Evolutionary conservation across 805 yeast genomes (phyloP).

Genomic region (Teunomyces barrocoloradensis): DNA sequence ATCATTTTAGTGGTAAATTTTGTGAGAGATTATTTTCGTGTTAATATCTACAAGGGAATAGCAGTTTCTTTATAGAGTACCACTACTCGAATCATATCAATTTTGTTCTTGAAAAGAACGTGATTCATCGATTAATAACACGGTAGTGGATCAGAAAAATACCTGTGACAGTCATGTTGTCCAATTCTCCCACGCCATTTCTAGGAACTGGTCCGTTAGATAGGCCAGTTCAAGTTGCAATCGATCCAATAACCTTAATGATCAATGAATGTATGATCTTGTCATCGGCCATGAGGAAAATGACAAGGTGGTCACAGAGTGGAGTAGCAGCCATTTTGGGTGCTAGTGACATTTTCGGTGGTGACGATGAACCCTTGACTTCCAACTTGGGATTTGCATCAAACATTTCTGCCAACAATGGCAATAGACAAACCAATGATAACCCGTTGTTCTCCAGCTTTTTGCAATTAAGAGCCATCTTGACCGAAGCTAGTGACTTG

Average conservation of each 20-base stretch:
- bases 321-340: slow-evolving; percentile 85
- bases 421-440: slow-evolving; percentile 17
- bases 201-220: background rate
- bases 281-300: slow-evolving; percentile 84
- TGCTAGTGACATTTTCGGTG: slow-evolving; percentile 54
- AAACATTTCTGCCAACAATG: slow-evolving; percentile 21
- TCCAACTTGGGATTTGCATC: slow-evolving; percentile 19
- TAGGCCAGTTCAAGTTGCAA: slow-evolving; percentile 28
- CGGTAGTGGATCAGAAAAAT: background rate
- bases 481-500: slow-evolving; percentile 53
- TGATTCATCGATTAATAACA: background rate
- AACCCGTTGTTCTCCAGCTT: slow-evolving; percentile 76
- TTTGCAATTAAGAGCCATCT: slow-evolving; percentile 69
- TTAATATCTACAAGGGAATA: too few species aligned
- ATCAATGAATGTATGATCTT: slow-evolving; percentile 85
- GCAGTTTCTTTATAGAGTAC: background rate
- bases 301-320: slow-evolving; percentile 61
- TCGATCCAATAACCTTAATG: slow-evolving; percentile 79
- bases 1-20: background rate
- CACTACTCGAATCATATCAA: background rate
- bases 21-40: background rate
- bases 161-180: background rate
- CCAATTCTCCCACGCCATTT: slow-evolving; percentile 4
- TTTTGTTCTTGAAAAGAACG: background rate
- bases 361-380: slow-evolving; percentile 31